Evolutionary conservation across 345 rosid species (phyloP), one percentile per base, ranked within the genome.

Genomic region (Eucalyptus curtisii): DNA sequence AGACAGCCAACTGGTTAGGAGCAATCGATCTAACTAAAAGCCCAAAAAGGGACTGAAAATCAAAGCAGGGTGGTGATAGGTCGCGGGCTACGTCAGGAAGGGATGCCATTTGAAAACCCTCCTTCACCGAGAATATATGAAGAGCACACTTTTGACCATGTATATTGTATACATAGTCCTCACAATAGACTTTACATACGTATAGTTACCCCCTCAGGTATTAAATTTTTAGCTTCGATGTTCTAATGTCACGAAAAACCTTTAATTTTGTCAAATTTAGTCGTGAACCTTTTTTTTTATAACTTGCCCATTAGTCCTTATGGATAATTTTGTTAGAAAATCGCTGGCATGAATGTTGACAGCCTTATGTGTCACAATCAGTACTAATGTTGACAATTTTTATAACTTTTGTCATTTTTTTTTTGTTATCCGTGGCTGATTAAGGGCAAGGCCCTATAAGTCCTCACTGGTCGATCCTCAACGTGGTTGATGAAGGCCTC

Each of bases 281-380:
- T 30, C 8, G 3, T 13, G 30, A 13, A 27, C 4, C 0, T 61
- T 13, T 20, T 20, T 22, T 19, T n/a, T 30, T 30, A 13, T 13
- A 61, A 61, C 7, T 61, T 64, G 20, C 5, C 33, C 31, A 13
- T 61, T 61, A 30, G 3, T 30, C 0, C 4, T 64, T n/a, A 14
- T 6, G 17, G 16, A n/a, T 31, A n/a, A 64, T 64, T 64, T 64
- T 64, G 37, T 0, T 7, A 1, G 3, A 1, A 64, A 64, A 14
- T n/a, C 0, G 0, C 3, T 0, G 2, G 5, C 1, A 15, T 64
- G 3, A 3, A n/a, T 13, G 37, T n/a, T 15, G 20, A n/a, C 19
- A 6, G 1, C 15, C 33, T 6, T 13, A 30, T 5, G 5, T 61
- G 71, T 7, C 2, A 61, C 17, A 12, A 59, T 27, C 2, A 0